phyloP scores from a whole-genome alignment of 495 filamentous ascomycete species.

The Clavariopsis aquatica region DNA sequence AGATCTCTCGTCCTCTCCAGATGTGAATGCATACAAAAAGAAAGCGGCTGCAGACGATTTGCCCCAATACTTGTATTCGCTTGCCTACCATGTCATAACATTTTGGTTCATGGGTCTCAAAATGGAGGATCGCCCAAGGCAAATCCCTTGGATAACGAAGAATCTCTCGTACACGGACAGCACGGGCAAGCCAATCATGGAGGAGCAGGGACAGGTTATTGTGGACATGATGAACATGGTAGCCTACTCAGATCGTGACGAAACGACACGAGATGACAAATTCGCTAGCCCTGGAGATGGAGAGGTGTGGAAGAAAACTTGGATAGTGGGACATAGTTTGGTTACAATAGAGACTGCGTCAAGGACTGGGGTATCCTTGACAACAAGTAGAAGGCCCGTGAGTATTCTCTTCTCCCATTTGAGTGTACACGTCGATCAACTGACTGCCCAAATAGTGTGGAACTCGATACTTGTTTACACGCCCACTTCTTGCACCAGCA shows the following conservation, averaged over 20 bases:
- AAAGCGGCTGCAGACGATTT: slow-evolving; percentile 56
- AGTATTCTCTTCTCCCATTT: not conserved
- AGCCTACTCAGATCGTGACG: slow-evolving; percentile 79
- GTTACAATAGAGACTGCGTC: slow-evolving; percentile 80
- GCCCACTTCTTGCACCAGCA: slow-evolving; percentile 67
- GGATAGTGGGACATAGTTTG: slow-evolving; percentile 85
- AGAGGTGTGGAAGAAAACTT: slow-evolving; percentile 70
- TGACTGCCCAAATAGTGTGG: slow-evolving; percentile 55
- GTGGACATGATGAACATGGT: slow-evolving; percentile 95
- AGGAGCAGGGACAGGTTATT: slow-evolving; percentile 90
- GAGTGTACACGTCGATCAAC: not conserved
- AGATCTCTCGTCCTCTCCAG: slow-evolving; percentile 44
- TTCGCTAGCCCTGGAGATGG: slow-evolving; percentile 65
- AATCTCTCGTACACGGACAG: slow-evolving; percentile 74
- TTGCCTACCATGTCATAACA: slow-evolving; percentile 92
- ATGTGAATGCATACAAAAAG: slow-evolving; percentile 15
- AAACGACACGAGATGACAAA: slow-evolving; percentile 65
- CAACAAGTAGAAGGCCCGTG: slow-evolving; percentile 74
- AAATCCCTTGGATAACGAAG: slow-evolving; percentile 90
- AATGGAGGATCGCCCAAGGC: slow-evolving; percentile 75
- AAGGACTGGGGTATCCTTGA: slow-evolving; percentile 71
- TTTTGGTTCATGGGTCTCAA: slow-evolving; percentile 94
- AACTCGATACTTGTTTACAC: slow-evolving; percentile 74
- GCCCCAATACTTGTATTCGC: slow-evolving; percentile 85
- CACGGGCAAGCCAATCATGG: slow-evolving; percentile 70